These are phyloP conservation scores for Pluteus cervinus DNA, from an alignment of 768 basidiomycete species.

Conservation along the genomic window DNA sequence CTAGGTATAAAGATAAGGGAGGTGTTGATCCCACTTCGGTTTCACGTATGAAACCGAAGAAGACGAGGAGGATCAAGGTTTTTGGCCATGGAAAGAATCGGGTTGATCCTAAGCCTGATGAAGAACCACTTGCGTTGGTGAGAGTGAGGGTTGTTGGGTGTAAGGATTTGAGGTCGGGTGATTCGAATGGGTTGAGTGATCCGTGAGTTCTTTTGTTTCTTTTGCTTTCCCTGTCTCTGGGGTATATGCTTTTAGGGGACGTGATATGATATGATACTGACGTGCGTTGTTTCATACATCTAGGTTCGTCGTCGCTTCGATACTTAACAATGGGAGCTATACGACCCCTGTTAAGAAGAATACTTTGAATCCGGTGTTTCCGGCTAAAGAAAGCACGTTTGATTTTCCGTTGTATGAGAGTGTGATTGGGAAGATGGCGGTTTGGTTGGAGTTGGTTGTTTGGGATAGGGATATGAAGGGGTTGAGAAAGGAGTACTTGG, in stretches of 20 bases:
- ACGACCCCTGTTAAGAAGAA: conserved; percentile 76
- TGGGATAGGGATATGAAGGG: conserved; percentile 89
- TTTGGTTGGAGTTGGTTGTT: conserved; percentile 76
- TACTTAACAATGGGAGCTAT: conserved; percentile 45
- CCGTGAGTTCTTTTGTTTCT: conserved; percentile 45
- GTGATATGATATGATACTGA: no score
- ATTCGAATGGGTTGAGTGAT: conserved; percentile 66
- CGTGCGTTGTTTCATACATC: neutral
- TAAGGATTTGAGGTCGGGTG: conserved; percentile 53
- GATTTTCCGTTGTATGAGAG: conserved; percentile 83
- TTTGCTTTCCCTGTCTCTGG: neutral
- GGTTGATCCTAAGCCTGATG: conserved; percentile 46
- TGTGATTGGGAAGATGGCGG: conserved; percentile 57
- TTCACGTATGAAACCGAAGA: no score
- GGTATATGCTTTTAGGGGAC: neutral
- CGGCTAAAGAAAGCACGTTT: conserved; percentile 73
- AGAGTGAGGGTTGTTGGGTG: conserved; percentile 66
- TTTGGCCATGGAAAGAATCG: conserved; percentile 21
- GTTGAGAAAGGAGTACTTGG: conserved; percentile 90
- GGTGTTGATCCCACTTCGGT: no score
- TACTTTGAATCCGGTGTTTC: conserved; percentile 61
- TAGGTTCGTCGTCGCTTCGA: conserved; percentile 67
- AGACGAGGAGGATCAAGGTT: no score
- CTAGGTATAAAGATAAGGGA: no score
- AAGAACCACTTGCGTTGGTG: conserved; percentile 60